phyloP scores from a whole-genome alignment of 495 filamentous ascomycete genomes.

The Penicillium egyptiacum region DNA sequence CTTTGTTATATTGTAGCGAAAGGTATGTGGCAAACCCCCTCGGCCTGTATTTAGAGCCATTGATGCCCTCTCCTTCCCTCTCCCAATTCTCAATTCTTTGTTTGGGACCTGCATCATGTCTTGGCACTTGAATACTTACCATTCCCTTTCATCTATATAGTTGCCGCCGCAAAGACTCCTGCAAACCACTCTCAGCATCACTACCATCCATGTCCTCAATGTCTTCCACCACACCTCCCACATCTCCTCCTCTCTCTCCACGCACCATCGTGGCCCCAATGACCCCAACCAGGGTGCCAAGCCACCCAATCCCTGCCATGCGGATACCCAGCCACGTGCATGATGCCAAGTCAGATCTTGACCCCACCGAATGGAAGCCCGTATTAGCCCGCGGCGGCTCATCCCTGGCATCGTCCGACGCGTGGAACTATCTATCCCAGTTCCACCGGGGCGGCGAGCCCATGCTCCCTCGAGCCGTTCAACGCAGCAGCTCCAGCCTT shows the following conservation, averaged over 20 bases:
- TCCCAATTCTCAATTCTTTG: neutral
- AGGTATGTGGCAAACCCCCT: slow-evolving; percentile 36
- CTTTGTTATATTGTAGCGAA: slow-evolving; percentile 59
- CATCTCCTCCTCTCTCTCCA: slow-evolving; percentile 40
- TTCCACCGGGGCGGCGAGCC: slow-evolving; percentile 40
- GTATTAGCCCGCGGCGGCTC: slow-evolving; percentile 35
- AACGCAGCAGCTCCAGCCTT: slow-evolving; percentile 38
- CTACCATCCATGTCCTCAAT: slow-evolving; percentile 23
- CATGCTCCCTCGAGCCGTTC: slow-evolving; percentile 30
- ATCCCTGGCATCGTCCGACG: slow-evolving; percentile 44
- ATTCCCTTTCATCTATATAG: slow-evolving; percentile 33
- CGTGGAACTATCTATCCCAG: slow-evolving; percentile 50
- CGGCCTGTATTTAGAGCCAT: slow-evolving; percentile 1
- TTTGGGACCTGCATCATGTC: slow-evolving; percentile 13
- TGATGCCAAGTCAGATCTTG: slow-evolving; percentile 51
- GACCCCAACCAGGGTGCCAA: slow-evolving; percentile 40
- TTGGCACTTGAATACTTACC: slow-evolving; percentile 12
- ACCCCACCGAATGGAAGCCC: slow-evolving; percentile 61
- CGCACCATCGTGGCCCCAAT: slow-evolving; percentile 46
- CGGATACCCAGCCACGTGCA: slow-evolving; percentile 46
- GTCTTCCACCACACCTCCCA: slow-evolving; percentile 27
- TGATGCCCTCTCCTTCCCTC: slow-evolving; percentile 13
- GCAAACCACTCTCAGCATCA: slow-evolving; percentile 49
- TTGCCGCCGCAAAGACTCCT: slow-evolving; percentile 54
- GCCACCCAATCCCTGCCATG: slow-evolving; percentile 27